Percentiles rank a stretch among this genome's conserved stretches.
Conservation (phyloP, 495 filamentous ascomycete genomes). For the Penicillium nucicola region DNA sequence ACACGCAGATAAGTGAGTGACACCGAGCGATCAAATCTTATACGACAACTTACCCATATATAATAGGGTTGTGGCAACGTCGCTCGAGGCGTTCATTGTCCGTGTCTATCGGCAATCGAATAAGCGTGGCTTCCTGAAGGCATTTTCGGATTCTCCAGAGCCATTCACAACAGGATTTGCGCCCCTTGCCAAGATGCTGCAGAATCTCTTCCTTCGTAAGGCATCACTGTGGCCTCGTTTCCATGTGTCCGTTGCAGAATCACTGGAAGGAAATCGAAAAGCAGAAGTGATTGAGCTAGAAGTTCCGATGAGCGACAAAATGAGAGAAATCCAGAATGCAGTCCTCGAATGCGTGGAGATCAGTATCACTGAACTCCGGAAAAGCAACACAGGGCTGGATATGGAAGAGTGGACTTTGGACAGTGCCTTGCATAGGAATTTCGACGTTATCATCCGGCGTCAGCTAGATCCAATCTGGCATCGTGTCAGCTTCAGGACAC, state of each 20-base stretch:
- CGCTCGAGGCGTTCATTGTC: constrained; percentile 90
- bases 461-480: constrained; percentile 98
- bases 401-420: constrained; percentile 98
- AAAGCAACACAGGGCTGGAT: constrained; percentile 82
- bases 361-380: constrained; percentile 87
- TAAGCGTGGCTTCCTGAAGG: constrained; percentile 89
- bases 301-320: constrained; percentile 92
- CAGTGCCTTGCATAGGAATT: constrained; percentile 87
- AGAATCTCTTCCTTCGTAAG: constrained; percentile 87
- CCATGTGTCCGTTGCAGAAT: constrained; percentile 82
- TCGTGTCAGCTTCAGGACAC: constrained; percentile 89
- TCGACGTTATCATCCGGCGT: constrained; percentile 82
- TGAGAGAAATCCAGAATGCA: constrained; percentile 90
- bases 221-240: constrained; percentile 93
- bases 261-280: constrained; percentile 85
- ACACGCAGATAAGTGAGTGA: constrained; percentile 71
- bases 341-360: constrained; percentile 96
- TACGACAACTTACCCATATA: background rate
- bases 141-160: constrained; percentile 93
- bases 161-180: constrained; percentile 88
- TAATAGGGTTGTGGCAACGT: constrained; percentile 75
- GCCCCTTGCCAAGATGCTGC: constrained; percentile 85
- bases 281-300: constrained; percentile 97
- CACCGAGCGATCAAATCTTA: background rate
- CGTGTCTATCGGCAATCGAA: constrained; percentile 93